A percentile compares a stretch with the other conserved stretches of the same genome.
These are phyloP conservation scores for Isatis tinctoria DNA, from an alignment of 345 rosid species.

Conservation along the genomic window DNA sequence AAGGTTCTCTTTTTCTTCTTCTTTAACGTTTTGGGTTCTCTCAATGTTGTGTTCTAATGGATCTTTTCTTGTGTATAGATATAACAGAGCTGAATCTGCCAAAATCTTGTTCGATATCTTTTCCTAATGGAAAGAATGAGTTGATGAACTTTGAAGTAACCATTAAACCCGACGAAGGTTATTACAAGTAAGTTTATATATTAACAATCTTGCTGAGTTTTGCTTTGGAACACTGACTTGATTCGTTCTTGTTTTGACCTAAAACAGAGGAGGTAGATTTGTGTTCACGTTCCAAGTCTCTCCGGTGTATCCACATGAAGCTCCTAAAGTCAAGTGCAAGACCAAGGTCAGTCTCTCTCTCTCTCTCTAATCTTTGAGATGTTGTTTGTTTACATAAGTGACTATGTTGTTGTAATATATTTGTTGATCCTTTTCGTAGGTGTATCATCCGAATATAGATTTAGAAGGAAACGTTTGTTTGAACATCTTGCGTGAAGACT, in stretches of 20 bases:
- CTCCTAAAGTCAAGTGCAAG: conserved; percentile 97
- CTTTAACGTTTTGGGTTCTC: too few relatives aligned
- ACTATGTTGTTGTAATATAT: neutral
- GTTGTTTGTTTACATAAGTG: neutral
- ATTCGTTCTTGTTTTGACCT: neutral
- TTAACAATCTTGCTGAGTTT: neutral
- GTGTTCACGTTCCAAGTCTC: conserved; percentile 86
- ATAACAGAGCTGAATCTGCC: conserved; percentile 71
- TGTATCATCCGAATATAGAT: conserved; percentile 93
- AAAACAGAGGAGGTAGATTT: conserved; percentile 68
- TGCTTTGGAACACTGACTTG: neutral
- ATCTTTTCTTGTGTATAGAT: conserved; percentile 36
- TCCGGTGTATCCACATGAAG: conserved; percentile 85
- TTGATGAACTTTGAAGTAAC: conserved; percentile 74
- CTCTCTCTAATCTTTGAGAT: neutral
- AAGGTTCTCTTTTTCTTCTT: conserved; percentile 42
- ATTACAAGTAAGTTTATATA: conserved; percentile 45
- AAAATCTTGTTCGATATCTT: conserved; percentile 47
- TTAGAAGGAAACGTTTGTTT: conserved; percentile 96
- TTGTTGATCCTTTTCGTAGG: conserved; percentile 34
- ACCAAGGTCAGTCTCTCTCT: conserved; percentile 56
- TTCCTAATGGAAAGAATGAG: conserved; percentile 69
- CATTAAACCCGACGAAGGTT: conserved; percentile 73
- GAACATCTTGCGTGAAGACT: conserved; percentile 90
- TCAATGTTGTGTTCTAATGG: neutral